A percentile compares a stretch with the other conserved stretches of the same genome.
phyloP scores from a whole-genome alignment of 768 basidiomycete species.

The Serpula lacrymans region DNA sequence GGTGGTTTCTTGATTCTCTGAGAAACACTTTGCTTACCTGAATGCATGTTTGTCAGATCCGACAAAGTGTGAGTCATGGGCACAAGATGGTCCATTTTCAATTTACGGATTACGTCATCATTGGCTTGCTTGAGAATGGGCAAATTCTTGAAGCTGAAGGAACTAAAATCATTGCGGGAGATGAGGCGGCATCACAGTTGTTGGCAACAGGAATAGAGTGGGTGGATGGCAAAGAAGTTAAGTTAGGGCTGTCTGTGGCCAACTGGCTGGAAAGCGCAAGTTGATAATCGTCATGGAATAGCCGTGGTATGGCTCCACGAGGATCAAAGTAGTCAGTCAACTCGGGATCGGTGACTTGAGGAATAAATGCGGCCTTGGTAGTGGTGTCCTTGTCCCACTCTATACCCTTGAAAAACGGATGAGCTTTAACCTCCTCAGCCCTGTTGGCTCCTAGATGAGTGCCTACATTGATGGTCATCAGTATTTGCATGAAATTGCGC shows the following conservation, averaged over 20 bases:
- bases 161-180: slow-evolving; percentile 90
- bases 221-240: slow-evolving; percentile 18
- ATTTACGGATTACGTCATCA: slow-evolving; percentile 94
- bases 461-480: slow-evolving; percentile 78
- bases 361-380: slow-evolving; percentile 91
- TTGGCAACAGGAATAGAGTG: slow-evolving; percentile 29
- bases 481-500: slow-evolving; percentile 83
- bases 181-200: slow-evolving; percentile 39
- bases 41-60: slow-evolving; percentile 55
- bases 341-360: slow-evolving; percentile 92
- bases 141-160: slow-evolving; percentile 97
- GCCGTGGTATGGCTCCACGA: slow-evolving; percentile 84
- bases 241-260: slow-evolving; percentile 40
- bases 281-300: slow-evolving; percentile 88
- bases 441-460: slow-evolving; percentile 83
- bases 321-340: slow-evolving; percentile 99
- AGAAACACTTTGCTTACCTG: slow-evolving; percentile 78
- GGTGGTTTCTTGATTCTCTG: slow-evolving; percentile 79
- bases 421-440: slow-evolving; percentile 88
- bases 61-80: slow-evolving; percentile 73
- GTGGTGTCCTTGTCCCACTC: slow-evolving; percentile 92
- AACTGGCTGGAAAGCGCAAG: slow-evolving; percentile 47
- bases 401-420: slow-evolving; percentile 86
- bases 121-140: slow-evolving; percentile 96
- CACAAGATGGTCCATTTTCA: slow-evolving; percentile 85